Base-by-base conservation (phyloP, 1,284 basidiomycete genomes). In the Phlebopus sp. region DNA sequence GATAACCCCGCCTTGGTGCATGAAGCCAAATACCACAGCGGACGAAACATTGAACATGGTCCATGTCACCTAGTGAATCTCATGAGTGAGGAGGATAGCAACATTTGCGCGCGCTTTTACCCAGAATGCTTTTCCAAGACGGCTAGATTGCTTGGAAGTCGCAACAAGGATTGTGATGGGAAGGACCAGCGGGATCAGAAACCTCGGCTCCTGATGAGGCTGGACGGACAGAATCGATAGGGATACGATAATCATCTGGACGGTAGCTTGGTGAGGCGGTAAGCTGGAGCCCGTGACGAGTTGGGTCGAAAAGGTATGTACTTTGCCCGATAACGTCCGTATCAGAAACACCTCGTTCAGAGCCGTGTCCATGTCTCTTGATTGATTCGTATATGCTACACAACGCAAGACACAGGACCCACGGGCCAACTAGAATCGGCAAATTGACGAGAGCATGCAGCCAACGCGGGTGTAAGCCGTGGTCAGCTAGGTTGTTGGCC, bases 201-300 rank as follows among this genome's bases (percentile, higher is more conserved):
- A 73, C n/a, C 72, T 67, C 2, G 69, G 64, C 51, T 74, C 71
- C 44, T 74, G 71, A 37, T 73, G 72, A 0, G 70, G 70, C 25
- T 70, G 67, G 31, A 62, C 40, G 2, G 69, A 72, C 18, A 74
- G 51, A n/a, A 65, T 42, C 2, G 50, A 54, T 10, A 70, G 43
- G 2, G 68, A 63, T 7, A 60, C 42, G 36, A 67, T 29, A 14
- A 72, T 52, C 4, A 64, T 57, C 47, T 64, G 64, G 11, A 63
- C 41, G 31, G 64, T 53, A 13, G 63, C 68, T 23, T 73, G 30
- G 10, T n/a, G 47, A 15, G 30, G 47, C 8, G 36, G 8, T 66
- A 15, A 50, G 37, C 15, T 11, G n/a, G 5, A 42, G 44, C n/a
- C 0, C 25, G 39, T 23, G 10, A 11, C 2, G 2, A 21, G 9